phyloP scores from a whole-genome alignment of 371 early-diverging fungal genomes.

The Phascolomyces articulosus region DNA sequence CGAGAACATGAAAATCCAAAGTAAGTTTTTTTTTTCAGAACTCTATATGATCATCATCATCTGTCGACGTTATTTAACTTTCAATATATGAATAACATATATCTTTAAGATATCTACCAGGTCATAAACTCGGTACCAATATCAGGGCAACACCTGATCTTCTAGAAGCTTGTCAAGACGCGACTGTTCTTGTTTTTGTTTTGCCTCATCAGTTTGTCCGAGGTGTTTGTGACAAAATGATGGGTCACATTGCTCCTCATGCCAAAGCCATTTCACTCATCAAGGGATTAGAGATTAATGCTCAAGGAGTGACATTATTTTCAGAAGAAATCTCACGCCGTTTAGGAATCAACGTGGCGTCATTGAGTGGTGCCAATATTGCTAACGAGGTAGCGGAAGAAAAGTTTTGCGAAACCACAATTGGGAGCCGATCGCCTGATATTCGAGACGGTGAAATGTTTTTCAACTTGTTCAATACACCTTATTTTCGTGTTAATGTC shows the following conservation, averaged over 20 bases:
- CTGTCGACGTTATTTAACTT: too few relatives aligned
- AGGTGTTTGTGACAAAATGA: slow-evolving; percentile 77
- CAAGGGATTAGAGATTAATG: slow-evolving; percentile 86
- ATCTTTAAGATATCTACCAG: slow-evolving; percentile 81
- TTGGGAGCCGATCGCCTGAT: slow-evolving; percentile 69
- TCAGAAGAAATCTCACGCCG: slow-evolving; percentile 84
- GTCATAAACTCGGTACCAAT: slow-evolving; percentile 86
- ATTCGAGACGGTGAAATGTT: slow-evolving; percentile 79
- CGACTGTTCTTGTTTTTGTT: slow-evolving; percentile 93
- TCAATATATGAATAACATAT: too few relatives aligned
- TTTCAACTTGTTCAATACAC: slow-evolving; percentile 83
- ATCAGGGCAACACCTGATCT: slow-evolving; percentile 85
- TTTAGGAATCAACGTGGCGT: slow-evolving; percentile 78
- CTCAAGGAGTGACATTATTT: slow-evolving; percentile 76
- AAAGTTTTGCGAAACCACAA: slow-evolving; percentile 95
- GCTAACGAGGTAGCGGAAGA: slow-evolving; percentile 96
- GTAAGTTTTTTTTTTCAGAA: too few relatives aligned
- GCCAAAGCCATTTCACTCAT: slow-evolving; percentile 92
- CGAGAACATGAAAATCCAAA: slow-evolving; percentile 93
- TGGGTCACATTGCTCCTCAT: slow-evolving; percentile 67
- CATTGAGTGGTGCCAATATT: slow-evolving; percentile 98
- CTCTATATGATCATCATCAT: too few relatives aligned
- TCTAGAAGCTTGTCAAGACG: slow-evolving; percentile 72
- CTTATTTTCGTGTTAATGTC: slow-evolving; percentile 85
- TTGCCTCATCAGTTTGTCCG: slow-evolving; percentile 97